Evolutionary conservation across 306 rosid genomes (phyloP).

Genomic region (Ziziphus jujuba): DNA sequence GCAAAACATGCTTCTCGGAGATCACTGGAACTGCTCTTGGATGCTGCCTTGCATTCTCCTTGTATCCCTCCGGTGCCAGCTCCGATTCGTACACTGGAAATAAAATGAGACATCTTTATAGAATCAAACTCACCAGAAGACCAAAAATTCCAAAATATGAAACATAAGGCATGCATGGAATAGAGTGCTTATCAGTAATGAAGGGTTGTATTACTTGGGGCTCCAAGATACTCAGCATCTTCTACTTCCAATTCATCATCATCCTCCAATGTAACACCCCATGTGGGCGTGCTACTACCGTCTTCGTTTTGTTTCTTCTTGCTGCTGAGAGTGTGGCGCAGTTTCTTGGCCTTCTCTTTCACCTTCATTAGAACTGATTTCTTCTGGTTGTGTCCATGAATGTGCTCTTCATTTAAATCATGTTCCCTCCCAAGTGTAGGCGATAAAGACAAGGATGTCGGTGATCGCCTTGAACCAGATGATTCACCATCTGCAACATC

Average conservation of each 20-base stretch:
- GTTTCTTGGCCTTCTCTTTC: conserved; percentile 85
- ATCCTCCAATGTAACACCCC: conserved; percentile 40
- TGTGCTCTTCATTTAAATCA: conserved; percentile 50
- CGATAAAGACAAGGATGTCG: conserved; percentile 27
- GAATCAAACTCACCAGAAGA: neutral
- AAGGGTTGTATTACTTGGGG: conserved; percentile 55
- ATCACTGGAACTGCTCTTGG: conserved; percentile 44
- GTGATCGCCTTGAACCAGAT: conserved; percentile 33
- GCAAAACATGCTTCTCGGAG: conserved; percentile 50
- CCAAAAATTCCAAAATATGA: neutral
- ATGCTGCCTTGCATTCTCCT: conserved; percentile 42
- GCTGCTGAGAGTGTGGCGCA: conserved; percentile 64
- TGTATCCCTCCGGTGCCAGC: conserved; percentile 46
- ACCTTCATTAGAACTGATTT: conserved; percentile 88
- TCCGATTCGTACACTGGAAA: conserved; percentile 74
- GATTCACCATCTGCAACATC: conserved; percentile 46
- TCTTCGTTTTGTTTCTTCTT: conserved; percentile 62
- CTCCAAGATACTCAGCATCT: conserved; percentile 64
- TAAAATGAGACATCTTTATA: conserved; percentile 8
- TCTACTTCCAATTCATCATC: conserved; percentile 40
- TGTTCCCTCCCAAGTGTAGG: conserved; percentile 36
- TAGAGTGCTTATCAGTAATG: neutral
- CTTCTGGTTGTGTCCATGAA: conserved; percentile 59
- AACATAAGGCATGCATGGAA: neutral
- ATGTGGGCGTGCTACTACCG: conserved; percentile 37